Evolutionary conservation across 1,139 yeast species (phyloP).

Genomic region (Suhomyces ambrosiae): DNA sequence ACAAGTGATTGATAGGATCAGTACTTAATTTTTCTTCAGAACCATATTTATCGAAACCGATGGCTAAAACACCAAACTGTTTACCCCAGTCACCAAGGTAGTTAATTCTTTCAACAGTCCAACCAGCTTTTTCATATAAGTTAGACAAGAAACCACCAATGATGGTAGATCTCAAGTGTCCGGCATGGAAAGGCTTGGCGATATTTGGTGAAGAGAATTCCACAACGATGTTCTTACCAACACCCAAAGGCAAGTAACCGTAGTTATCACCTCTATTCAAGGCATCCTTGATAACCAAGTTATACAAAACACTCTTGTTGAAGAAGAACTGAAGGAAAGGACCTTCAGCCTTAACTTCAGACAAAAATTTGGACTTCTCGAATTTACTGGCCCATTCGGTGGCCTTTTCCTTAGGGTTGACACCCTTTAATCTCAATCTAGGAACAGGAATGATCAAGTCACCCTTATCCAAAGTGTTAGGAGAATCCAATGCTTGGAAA

Average conservation of each 20-base stretch:
- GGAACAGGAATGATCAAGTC: slow-evolving; percentile 93
- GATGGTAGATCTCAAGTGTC: slow-evolving; percentile 95
- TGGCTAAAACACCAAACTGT: slow-evolving; percentile 94
- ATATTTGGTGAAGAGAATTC: slow-evolving; percentile 98
- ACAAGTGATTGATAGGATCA: slow-evolving; percentile 94
- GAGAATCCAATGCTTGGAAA: slow-evolving; percentile 87
- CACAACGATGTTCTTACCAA: slow-evolving; percentile 69
- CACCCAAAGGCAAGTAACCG: slow-evolving; percentile 79
- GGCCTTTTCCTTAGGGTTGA: slow-evolving; percentile 83
- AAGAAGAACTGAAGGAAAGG: slow-evolving; percentile 90
- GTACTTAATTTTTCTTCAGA: slow-evolving; percentile 64
- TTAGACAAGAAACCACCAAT: slow-evolving; percentile 97
- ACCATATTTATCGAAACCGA: slow-evolving; percentile 88
- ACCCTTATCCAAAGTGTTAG: slow-evolving; percentile 85
- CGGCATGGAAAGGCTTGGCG: slow-evolving; percentile 99
- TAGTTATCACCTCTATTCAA: slow-evolving; percentile 60
- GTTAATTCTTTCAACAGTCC: slow-evolving; percentile 87
- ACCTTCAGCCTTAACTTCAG: slow-evolving; percentile 79
- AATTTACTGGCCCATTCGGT: slow-evolving; percentile 75
- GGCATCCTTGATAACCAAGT: slow-evolving; percentile 71
- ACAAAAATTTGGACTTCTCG: slow-evolving; percentile 66
- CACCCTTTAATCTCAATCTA: slow-evolving; percentile 85
- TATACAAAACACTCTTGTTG: slow-evolving; percentile 63
- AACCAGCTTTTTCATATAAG: slow-evolving; percentile 86
- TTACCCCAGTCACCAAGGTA: slow-evolving; percentile 99